Percentiles rank a stretch among this genome's conserved stretches.
Evolutionary conservation across 2,329 filamentous ascomycete genomes (phyloP).

Genomic region (Didymella exigua): DNA sequence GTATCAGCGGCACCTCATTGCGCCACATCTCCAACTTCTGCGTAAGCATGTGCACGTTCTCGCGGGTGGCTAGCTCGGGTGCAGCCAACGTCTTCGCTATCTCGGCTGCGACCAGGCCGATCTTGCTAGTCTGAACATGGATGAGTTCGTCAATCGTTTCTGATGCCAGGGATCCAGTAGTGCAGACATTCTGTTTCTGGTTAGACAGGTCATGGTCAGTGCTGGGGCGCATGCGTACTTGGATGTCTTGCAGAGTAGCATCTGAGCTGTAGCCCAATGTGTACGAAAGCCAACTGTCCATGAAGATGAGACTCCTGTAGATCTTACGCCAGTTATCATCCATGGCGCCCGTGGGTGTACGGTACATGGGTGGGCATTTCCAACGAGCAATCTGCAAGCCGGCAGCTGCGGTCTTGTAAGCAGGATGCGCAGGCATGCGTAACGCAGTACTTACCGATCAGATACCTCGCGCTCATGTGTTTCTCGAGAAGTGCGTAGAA

Average conservation of each 20-base stretch:
- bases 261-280: slow-evolving; percentile 46
- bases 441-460: slow-evolving; percentile 36
- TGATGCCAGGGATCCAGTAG: slow-evolving; percentile 14
- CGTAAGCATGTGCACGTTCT: slow-evolving; percentile 37
- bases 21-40: slow-evolving; percentile 45
- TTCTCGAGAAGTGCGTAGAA: slow-evolving; percentile 48
- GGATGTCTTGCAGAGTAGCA: slow-evolving; percentile 35
- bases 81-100: slow-evolving; percentile 42
- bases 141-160: slow-evolving; percentile 41
- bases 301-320: slow-evolving; percentile 46
- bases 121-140: slow-evolving; percentile 42
- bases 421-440: not conserved
- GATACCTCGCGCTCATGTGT: slow-evolving; percentile 47
- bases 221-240: slow-evolving; percentile 25
- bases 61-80: slow-evolving; percentile 38
- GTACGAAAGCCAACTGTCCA: slow-evolving; percentile 49
- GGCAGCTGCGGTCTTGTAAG: slow-evolving; percentile 34
- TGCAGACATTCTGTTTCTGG: slow-evolving; percentile 31
- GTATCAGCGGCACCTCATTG: slow-evolving; percentile 35
- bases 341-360: not conserved
- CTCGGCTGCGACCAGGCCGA: slow-evolving; percentile 45
- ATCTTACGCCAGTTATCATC: slow-evolving; percentile 36
- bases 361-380: slow-evolving; percentile 29
- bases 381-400: slow-evolving; percentile 46
- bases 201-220: slow-evolving; percentile 18